phyloP scores from a whole-genome alignment of 768 basidiomycete genomes.

The Russula emetica region DNA sequence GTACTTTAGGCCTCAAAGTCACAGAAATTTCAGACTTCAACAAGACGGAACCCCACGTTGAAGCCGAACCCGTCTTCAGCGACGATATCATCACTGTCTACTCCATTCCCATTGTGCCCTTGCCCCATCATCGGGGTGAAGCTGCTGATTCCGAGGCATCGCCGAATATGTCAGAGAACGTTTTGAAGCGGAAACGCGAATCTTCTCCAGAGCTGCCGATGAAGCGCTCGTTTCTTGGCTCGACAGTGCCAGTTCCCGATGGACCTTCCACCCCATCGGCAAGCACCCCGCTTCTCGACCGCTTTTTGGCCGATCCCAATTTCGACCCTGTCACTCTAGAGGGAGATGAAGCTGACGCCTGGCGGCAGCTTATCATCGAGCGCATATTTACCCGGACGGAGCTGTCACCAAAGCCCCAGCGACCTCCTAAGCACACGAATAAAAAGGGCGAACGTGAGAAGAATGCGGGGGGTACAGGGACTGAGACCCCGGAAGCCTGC shows the following conservation, averaged over 20 bases:
- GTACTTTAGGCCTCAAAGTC: slow-evolving; percentile 46
- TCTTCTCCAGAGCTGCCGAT: slow-evolving; percentile 27
- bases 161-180: slow-evolving; percentile 18
- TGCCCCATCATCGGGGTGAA: background rate
- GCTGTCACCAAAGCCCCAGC: slow-evolving; percentile 6
- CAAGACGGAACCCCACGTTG: slow-evolving; percentile 29
- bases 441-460: slow-evolving; percentile 12
- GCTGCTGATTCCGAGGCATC: background rate
- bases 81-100: slow-evolving; percentile 66
- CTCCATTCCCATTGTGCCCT: slow-evolving; percentile 45
- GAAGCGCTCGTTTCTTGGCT: slow-evolving; percentile 27
- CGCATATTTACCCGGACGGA: slow-evolving; percentile 50
- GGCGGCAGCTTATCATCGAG: slow-evolving; percentile 48
- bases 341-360: slow-evolving; percentile 49
- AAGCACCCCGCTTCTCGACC: slow-evolving; percentile 28
- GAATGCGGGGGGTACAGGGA: background rate
- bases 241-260: background rate
- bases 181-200: slow-evolving; percentile 34
- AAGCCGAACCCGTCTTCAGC: slow-evolving; percentile 46
- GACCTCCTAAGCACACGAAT: background rate
- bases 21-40: slow-evolving; percentile 40
- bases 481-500: background rate
- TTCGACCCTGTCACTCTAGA: slow-evolving; percentile 37
- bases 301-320: slow-evolving; percentile 28
- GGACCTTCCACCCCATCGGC: background rate